Evolutionary conservation across 805 yeast genomes (phyloP), one percentile per base, ranked within the genome.

Genomic region (Hemisphaericaspora nanyangensis): DNA sequence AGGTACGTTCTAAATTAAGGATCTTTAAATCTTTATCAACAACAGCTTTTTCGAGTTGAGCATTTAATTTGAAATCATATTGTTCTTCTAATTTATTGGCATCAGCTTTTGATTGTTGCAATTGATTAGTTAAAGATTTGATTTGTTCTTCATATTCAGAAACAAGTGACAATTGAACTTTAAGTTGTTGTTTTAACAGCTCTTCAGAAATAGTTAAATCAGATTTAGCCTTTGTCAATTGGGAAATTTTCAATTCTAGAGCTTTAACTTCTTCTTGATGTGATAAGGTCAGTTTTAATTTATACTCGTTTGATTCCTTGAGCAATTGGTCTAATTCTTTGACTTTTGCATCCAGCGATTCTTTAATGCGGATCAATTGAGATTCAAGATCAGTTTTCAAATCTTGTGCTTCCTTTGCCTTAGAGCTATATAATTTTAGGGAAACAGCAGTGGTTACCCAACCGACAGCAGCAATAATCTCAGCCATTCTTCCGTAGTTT

Each of bases 21-120:
- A 56, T 46, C 34, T 48, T 49, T 17, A 39, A 40, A 42, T 60
- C 64, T 37, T 54, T 55, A 16, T 45, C 48, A 7, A 52, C 54
- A 5, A 50, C 43, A 29, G 52, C 31, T 22, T 38, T 44, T 29
- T 61, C 62, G 33, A 60, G 40, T 29, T 55, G 54, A 25, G 42
- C 28, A 39, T 55, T 58, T 42, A 60, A 48, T 34, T 56, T 54
- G 47, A 50, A 52, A 15, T 55, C 52, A 29, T 49, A 48, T 17
- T 54, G 48, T 26, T 44, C 39, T 28, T 45, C 41, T 17, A 44
- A 15, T 22, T 22, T 22, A 22, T 22, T 22, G 8, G 26, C 11
- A n/a, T 37, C 16, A 7, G 38, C 40, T 16, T 25, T 27, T 20
- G 16, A n/a, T 15, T 20, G 12, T 17, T 20, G 18, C 19, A 19